A percentile compares a stretch with the other conserved stretches of the same genome.
Evolutionary conservation across 768 basidiomycete genomes (phyloP).

Genomic region (Krasilnikovozyma curviuscula): DNA sequence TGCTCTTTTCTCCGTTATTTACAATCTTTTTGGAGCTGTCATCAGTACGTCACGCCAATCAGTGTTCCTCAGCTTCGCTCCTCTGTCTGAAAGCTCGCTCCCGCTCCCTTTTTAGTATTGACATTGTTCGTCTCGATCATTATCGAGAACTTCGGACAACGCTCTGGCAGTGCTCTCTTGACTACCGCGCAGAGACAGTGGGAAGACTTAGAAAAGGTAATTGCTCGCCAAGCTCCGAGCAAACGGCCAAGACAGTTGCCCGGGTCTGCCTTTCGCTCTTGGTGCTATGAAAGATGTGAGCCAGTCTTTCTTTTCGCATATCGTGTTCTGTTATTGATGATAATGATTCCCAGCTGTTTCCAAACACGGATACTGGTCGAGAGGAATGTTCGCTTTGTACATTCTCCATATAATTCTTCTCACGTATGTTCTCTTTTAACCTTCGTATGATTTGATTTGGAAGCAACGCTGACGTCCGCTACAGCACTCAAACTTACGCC

Average conservation of each 20-base stretch:
- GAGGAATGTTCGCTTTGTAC: slow-evolving; percentile 58
- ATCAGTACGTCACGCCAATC: slow-evolving; percentile 48
- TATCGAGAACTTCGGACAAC: slow-evolving; percentile 74
- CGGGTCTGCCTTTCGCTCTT: slow-evolving; percentile 37
- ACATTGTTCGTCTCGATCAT: slow-evolving; percentile 38
- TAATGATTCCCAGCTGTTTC: slow-evolving; percentile 63
- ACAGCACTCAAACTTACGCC: slow-evolving; percentile 12
- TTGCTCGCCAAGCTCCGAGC: slow-evolving; percentile 56
- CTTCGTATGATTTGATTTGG: not conserved
- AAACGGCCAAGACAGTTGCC: slow-evolving; percentile 54
- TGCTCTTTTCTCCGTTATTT: slow-evolving; percentile 76
- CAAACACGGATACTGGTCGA: slow-evolving; percentile 87
- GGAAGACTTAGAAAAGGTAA: slow-evolving; percentile 78
- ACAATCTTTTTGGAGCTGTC: slow-evolving; percentile 74
- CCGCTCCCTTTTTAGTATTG: not conserved
- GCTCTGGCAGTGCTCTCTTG: slow-evolving; percentile 67
- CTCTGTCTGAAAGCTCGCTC: not conserved
- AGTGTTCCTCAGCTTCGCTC: not conserved
- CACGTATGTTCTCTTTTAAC: slow-evolving; percentile 30
- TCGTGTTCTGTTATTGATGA: too few relatives aligned
- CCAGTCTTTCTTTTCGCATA: too few relatives aligned
- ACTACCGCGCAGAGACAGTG: slow-evolving; percentile 78
- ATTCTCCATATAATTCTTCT: slow-evolving; percentile 60
- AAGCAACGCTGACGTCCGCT: not conserved
- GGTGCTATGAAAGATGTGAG: slow-evolving; percentile 98